Evolutionary conservation across 2,329 filamentous ascomycete genomes (phyloP), one percentile per base, ranked within the genome.

Genomic region (Fusarium avenaceum): DNA sequence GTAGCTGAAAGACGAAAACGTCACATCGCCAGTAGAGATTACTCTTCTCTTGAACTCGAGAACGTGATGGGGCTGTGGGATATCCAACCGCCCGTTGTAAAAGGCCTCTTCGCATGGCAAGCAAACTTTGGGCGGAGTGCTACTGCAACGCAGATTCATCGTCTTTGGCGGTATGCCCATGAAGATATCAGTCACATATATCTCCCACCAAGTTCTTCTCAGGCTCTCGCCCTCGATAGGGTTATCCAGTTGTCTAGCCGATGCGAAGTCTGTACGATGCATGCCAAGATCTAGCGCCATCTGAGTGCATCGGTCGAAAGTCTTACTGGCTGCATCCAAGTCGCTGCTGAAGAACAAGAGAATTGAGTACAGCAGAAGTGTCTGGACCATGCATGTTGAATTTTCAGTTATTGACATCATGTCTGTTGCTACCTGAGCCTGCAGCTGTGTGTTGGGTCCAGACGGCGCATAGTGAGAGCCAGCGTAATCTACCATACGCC

Each of bases 191-290:
- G 68, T 72, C 1, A 72, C 57, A 7, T 68, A 72, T 10, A 72
- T 70, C 24, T 72, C 70, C 70, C 70, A 72, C 70, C 70, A 72
- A 0, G 70, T 72, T 20, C 70, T 58, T 10, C 70, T 65, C 2
- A 73, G 35, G 13, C 70, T 72, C 26, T 72, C 70, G 0, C 63
- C 67, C 11, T 72, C 68, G 6, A 72, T 57, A 0, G 63, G 66
- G 10, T 44, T 54, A 0, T 67, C 67, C 0, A 68, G 32, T 13
- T 70, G 53, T 7, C 43, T 47, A 0, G 70, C 55, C 1, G 66
- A 49, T 3, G 68, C 53, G 35, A 68, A 72, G 7, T 63, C 60
- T 0, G 56, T 60, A 3, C 35, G 68, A 30, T 72, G 56, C 55
- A 72, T 52, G 4, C 70, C 70, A 6, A 73, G 38, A 3, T 72